Evolutionary conservation across 1,139 yeast genomes (phyloP).

Genomic region (Yamadazyma sp.): DNA sequence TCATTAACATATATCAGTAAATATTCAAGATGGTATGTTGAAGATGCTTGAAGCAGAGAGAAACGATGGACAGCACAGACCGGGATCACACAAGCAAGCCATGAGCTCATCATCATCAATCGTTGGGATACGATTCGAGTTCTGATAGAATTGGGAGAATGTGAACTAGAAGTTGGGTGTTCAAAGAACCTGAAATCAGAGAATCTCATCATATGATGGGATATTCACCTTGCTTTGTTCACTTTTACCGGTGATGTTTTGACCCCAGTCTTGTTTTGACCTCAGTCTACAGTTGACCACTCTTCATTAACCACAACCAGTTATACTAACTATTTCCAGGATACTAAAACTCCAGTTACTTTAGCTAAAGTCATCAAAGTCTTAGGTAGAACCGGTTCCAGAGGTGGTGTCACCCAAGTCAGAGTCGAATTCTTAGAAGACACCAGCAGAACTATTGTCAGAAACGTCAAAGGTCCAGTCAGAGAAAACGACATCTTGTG

Average conservation of each 20-base stretch:
- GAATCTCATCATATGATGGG: too few species aligned
- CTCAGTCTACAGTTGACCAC: too few species aligned
- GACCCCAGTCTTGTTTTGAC: too few species aligned
- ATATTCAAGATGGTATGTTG: slow-evolving; percentile 27
- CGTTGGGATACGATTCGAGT: too few species aligned
- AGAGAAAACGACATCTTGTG: slow-evolving; percentile 99
- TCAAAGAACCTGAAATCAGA: too few species aligned
- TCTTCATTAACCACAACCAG: background rate
- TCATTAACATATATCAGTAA: slow-evolving; percentile 14
- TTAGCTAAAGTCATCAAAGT: slow-evolving; percentile 99
- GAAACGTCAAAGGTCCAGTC: slow-evolving; percentile 99
- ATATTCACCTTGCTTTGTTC: too few species aligned
- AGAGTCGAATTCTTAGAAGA: slow-evolving; percentile 99
- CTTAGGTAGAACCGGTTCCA: slow-evolving; percentile 99
- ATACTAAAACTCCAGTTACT: slow-evolving; percentile 94
- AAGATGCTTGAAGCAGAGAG: background rate
- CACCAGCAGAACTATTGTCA: slow-evolving; percentile 96
- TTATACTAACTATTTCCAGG: slow-evolving; percentile 37
- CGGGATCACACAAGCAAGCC: too few species aligned
- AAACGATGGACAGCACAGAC: too few species aligned
- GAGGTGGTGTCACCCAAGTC: slow-evolving; percentile 99
- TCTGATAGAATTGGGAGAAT: too few species aligned
- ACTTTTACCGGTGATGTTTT: too few species aligned
- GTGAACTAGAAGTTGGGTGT: too few species aligned
- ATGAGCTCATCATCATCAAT: too few species aligned